These are phyloP conservation scores for Trichoderma endophyticum DNA, from an alignment of 2,329 filamentous ascomycete genomes.

Conservation along the genomic window DNA sequence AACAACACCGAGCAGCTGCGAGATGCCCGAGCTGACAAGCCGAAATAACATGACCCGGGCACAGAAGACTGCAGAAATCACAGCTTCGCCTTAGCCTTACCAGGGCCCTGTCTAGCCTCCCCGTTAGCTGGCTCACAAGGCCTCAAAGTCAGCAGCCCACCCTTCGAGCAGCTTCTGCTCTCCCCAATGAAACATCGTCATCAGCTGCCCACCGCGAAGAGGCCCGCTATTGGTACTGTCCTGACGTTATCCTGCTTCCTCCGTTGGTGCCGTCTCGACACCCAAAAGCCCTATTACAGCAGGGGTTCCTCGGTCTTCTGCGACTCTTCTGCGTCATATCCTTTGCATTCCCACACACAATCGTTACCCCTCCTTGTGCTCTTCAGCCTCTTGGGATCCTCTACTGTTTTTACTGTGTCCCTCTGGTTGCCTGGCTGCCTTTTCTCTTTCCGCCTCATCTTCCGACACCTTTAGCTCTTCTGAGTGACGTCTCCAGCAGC, in stretches of 20 bases:
- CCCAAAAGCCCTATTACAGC: not conserved
- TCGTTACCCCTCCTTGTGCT: slow-evolving; percentile 2
- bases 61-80: not conserved
- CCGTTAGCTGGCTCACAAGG: slow-evolving; percentile 9
- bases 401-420: slow-evolving; percentile 15
- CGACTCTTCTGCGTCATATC: slow-evolving; percentile 17
- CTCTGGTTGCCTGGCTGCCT: slow-evolving; percentile 12
- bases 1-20: not conserved
- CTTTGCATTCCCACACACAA: slow-evolving; percentile 4
- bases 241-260: slow-evolving; percentile 17
- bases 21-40: not conserved
- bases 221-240: slow-evolving; percentile 18
- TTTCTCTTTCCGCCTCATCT: not conserved
- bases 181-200: slow-evolving; percentile 13
- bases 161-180: not conserved
- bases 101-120: slow-evolving; percentile 12
- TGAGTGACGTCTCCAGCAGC: not conserved
- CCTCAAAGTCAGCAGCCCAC: slow-evolving; percentile 12
- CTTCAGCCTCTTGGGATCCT: slow-evolving; percentile 10
- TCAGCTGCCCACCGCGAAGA: slow-evolving; percentile 16
- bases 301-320: not conserved
- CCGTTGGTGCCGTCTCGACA: slow-evolving; percentile 2
- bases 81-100: not conserved
- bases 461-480: not conserved
- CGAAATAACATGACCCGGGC: not conserved